A percentile compares a stretch with the other conserved stretches of the same genome.
These are phyloP conservation scores for Ceratocystis lukuohia DNA, from an alignment of 2,329 filamentous ascomycete species.

Conservation along the genomic window DNA sequence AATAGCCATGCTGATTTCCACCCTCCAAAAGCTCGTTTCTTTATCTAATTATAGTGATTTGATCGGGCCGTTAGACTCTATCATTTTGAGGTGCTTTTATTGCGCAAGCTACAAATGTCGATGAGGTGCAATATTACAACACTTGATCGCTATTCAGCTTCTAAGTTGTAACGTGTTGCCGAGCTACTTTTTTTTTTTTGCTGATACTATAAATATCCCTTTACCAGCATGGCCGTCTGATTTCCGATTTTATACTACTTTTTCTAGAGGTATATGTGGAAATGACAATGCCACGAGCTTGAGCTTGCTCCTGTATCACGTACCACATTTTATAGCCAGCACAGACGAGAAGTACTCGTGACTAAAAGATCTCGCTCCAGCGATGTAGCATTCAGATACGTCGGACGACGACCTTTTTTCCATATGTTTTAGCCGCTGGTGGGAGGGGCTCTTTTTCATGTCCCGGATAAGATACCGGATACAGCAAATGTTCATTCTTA, in stretches of 20 bases:
- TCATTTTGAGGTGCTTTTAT: background rate
- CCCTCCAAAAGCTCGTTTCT: too few relatives aligned
- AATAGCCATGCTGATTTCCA: background rate
- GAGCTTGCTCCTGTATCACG: background rate
- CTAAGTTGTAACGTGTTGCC: background rate
- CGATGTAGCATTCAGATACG: background rate
- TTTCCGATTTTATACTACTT: background rate
- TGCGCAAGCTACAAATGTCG: background rate
- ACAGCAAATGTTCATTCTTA: background rate
- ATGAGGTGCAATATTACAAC: background rate
- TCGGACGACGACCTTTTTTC: background rate
- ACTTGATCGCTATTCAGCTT: conserved; percentile 3
- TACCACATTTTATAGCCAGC: background rate
- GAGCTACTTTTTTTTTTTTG: background rate
- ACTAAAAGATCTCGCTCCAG: background rate
- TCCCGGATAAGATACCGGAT: background rate
- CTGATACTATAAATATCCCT: background rate
- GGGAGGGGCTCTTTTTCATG: background rate
- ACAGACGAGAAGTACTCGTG: background rate
- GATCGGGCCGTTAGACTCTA: background rate
- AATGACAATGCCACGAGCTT: background rate
- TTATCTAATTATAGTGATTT: too few relatives aligned
- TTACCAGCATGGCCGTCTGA: background rate
- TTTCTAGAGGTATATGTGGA: background rate
- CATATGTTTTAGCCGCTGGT: background rate